Conservation (phyloP, 192 early-diverging fungal species). For the Diversispora epigaea region DNA sequence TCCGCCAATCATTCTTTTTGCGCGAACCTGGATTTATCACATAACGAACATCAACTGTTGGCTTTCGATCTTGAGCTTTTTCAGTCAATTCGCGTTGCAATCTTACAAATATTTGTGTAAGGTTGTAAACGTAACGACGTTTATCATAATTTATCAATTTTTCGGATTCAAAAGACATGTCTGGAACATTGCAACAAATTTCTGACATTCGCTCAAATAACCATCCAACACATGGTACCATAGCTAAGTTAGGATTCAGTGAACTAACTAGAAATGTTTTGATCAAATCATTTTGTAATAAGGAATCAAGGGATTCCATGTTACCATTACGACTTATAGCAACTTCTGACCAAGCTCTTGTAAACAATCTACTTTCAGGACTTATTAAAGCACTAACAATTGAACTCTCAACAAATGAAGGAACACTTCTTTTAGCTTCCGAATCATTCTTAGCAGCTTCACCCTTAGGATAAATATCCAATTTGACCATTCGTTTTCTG, state of each 20-base stretch:
- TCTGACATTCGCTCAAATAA: slow-evolving; percentile 70
- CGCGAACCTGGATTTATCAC: background rate
- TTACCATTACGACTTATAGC: slow-evolving; percentile 49
- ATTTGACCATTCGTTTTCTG: slow-evolving; percentile 40
- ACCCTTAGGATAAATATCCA: slow-evolving; percentile 22
- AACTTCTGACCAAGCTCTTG: slow-evolving; percentile 64
- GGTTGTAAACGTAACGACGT: slow-evolving; percentile 62
- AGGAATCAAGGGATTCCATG: slow-evolving; percentile 57
- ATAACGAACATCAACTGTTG: background rate
- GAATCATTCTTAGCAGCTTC: slow-evolving; percentile 26
- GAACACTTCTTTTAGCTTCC: slow-evolving; percentile 41
- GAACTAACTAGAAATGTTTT: background rate
- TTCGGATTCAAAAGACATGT: slow-evolving; percentile 54
- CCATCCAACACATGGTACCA: slow-evolving; percentile 74
- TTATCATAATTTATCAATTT: slow-evolving; percentile 68
- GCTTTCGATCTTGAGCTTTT: background rate
- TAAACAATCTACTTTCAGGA: slow-evolving; percentile 65
- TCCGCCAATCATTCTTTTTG: background rate
- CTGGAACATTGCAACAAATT: slow-evolving; percentile 64
- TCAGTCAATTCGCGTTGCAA: slow-evolving; percentile 33
- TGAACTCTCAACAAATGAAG: slow-evolving; percentile 70
- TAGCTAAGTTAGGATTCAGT: background rate
- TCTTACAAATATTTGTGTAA: slow-evolving; percentile 44
- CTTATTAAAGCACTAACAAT: slow-evolving; percentile 68
- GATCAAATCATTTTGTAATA: slow-evolving; percentile 28